Conservation (phyloP, 495 filamentous ascomycete genomes). For the Thermothielavioides terrestris region DNA sequence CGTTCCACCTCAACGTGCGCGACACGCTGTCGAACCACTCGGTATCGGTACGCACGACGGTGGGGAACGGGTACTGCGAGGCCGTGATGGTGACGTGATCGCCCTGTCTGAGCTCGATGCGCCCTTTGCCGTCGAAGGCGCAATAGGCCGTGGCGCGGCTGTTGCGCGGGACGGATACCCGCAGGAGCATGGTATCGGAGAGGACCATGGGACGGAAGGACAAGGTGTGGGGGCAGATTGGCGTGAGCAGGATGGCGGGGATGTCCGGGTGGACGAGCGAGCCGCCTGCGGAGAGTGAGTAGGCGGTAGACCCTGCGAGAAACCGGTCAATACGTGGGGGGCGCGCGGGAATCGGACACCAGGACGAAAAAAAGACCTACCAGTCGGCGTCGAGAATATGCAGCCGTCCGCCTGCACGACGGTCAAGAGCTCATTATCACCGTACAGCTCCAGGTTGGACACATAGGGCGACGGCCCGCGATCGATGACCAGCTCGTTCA, state of each 20-base stretch:
- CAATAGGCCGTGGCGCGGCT: constrained; percentile 90
- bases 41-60: constrained; percentile 66
- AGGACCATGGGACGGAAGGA: constrained; percentile 98
- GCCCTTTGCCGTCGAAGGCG: constrained; percentile 92
- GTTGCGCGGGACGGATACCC: constrained; percentile 72
- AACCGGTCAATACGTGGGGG: constrained; percentile 5
- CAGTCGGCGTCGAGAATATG: constrained; percentile 94
- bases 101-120: constrained; percentile 81
- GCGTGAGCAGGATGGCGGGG: constrained; percentile 91
- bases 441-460: constrained; percentile 90
- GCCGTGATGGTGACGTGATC: constrained; percentile 94
- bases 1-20: constrained; percentile 88
- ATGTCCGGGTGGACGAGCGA: constrained; percentile 95
- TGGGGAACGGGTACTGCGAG: constrained; percentile 91
- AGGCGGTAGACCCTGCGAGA: constrained; percentile 69
- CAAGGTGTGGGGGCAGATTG: constrained; percentile 94
- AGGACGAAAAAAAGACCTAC: too few species aligned
- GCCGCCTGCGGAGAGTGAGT: constrained; percentile 90
- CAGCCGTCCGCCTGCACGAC: constrained; percentile 94
- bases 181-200: constrained; percentile 85
- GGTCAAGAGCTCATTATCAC: constrained; percentile 84
- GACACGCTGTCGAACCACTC: constrained; percentile 96
- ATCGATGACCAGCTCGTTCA: constrained; percentile 97
- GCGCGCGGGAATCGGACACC: neutral
- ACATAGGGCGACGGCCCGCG: constrained; percentile 94